These are phyloP conservation scores for Wickerhamiella brachini DNA, from an alignment of 805 yeast species.

Conservation along the genomic window DNA sequence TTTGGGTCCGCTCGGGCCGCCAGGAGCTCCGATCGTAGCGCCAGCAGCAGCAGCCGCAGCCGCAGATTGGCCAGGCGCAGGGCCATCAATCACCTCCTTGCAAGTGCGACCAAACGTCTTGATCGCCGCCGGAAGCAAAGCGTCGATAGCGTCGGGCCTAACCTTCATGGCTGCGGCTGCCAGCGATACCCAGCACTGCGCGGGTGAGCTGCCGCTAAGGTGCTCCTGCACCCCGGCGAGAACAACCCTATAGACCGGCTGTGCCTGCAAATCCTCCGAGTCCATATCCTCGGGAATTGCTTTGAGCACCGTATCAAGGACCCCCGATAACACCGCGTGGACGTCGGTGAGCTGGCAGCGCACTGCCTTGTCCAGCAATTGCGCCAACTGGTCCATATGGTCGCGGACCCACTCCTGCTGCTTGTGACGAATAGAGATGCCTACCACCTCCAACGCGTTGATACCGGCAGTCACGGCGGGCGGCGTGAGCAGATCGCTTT, in stretches of 20 bases:
- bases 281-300: slow-evolving; percentile 39
- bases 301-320: slow-evolving; percentile 50
- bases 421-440: slow-evolving; percentile 70
- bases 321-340: slow-evolving; percentile 71
- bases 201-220: slow-evolving; percentile 52
- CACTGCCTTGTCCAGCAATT: slow-evolving; percentile 65
- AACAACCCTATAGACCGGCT: slow-evolving; percentile 3
- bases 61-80: slow-evolving; percentile 1
- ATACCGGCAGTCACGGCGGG: slow-evolving; percentile 59
- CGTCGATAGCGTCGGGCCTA: slow-evolving; percentile 60
- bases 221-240: slow-evolving; percentile 60
- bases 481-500: slow-evolving; percentile 55
- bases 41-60: slow-evolving; percentile 11
- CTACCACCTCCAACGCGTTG: slow-evolving; percentile 82
- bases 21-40: slow-evolving; percentile 2
- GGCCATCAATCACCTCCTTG: slow-evolving; percentile 11
- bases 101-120: slow-evolving; percentile 45
- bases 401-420: slow-evolving; percentile 63
- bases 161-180: slow-evolving; percentile 55
- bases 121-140: slow-evolving; percentile 63
- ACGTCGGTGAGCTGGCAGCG: slow-evolving; percentile 74
- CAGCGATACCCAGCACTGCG: slow-evolving; percentile 70
- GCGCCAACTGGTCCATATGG: slow-evolving; percentile 55
- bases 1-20: slow-evolving; percentile 29
- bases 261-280: slow-evolving; percentile 31